Conservation (phyloP, 345 rosid genomes). For the Nasturtium officinale region DNA sequence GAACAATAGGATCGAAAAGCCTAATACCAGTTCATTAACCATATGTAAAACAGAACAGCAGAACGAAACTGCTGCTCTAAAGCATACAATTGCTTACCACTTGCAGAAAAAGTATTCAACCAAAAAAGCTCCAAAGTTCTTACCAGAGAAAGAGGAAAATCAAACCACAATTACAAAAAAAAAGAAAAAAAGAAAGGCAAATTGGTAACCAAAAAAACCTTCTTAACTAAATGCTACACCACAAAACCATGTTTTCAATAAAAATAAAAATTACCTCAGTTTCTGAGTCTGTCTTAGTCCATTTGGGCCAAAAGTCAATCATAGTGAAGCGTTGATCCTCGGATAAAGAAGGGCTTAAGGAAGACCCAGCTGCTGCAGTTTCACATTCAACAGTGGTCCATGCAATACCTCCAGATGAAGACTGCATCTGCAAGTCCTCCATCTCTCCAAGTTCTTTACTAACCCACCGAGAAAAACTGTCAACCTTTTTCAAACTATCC, state of each 20-base stretch:
- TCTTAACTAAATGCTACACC: background rate
- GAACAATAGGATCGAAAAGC: constrained; percentile 11
- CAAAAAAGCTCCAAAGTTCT: background rate
- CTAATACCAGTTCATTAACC: constrained; percentile 1
- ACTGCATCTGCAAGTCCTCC: constrained; percentile 73
- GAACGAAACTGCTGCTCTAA: background rate
- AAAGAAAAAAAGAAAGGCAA: background rate
- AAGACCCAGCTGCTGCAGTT: constrained; percentile 72
- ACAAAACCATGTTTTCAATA: background rate
- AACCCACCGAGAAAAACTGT: constrained; percentile 91
- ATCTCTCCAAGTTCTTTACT: constrained; percentile 76
- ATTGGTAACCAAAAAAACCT: background rate
- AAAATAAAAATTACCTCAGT: constrained; percentile 56
- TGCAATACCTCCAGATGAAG: constrained; percentile 72
- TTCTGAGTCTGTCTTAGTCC: constrained; percentile 67
- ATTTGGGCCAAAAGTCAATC: constrained; percentile 77
- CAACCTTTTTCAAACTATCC: constrained; percentile 71
- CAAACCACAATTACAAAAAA: background rate
- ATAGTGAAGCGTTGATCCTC: constrained; percentile 82
- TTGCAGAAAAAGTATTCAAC: constrained; percentile 7
- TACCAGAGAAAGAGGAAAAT: constrained; percentile 16
- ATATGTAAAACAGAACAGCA: constrained; percentile 28
- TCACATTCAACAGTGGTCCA: constrained; percentile 69
- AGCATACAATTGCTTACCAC: background rate
- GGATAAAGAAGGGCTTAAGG: constrained; percentile 81